phyloP scores from a whole-genome alignment of 441 rosid genomes.

The Rhodomyrtus psidioides region DNA sequence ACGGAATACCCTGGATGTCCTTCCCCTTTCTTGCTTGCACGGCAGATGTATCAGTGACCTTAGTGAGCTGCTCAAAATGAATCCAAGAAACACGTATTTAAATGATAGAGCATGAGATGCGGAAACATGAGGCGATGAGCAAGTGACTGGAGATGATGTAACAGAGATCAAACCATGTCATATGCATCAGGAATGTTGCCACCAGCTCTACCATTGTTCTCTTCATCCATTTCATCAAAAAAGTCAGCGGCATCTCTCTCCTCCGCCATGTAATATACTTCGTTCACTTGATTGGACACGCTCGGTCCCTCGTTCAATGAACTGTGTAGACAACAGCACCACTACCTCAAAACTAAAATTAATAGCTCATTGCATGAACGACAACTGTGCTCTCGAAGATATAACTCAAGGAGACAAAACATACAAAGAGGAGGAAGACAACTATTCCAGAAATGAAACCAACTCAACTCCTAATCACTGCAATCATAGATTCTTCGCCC shows the following conservation, averaged over 20 bases:
- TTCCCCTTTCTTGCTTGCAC: slow-evolving; percentile 51
- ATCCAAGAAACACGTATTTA: not conserved
- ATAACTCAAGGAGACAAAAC: not conserved
- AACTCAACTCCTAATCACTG: not conserved
- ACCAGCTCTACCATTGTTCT: slow-evolving; percentile 13
- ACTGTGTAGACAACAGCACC: not conserved
- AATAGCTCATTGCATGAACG: not conserved
- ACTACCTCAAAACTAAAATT: not conserved
- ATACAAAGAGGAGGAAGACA: not conserved
- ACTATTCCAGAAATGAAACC: not conserved
- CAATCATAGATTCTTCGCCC: not conserved
- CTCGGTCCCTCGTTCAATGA: not conserved
- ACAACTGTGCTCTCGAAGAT: not conserved
- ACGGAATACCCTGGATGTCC: slow-evolving; percentile 68
- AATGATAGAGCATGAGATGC: not conserved
- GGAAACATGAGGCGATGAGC: not conserved
- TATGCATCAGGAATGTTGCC: slow-evolving; percentile 33
- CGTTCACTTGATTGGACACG: slow-evolving; percentile 25
- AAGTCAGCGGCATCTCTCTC: slow-evolving; percentile 30
- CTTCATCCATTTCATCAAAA: slow-evolving; percentile 30
- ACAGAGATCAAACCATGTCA: slow-evolving; percentile 25
- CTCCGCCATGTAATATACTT: slow-evolving; percentile 30
- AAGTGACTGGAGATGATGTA: not conserved
- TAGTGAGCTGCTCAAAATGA: slow-evolving; percentile 28
- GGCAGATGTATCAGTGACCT: slow-evolving; percentile 49